Conservation (phyloP, 768 basidiomycete genomes). For the Pleurotus platypus region DNA sequence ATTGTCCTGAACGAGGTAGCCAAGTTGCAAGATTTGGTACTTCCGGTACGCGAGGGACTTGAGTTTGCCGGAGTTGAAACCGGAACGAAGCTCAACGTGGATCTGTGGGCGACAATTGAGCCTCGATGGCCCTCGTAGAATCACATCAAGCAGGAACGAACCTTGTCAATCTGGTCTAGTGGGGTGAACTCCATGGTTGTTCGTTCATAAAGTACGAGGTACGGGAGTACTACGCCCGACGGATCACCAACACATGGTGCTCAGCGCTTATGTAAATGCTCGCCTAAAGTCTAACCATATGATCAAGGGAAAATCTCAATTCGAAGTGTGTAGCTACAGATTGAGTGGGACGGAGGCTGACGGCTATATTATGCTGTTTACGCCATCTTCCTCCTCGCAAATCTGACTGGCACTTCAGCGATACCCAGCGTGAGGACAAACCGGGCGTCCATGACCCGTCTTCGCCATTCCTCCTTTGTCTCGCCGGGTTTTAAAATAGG, state of each 20-base stretch:
- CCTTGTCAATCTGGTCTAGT: background rate
- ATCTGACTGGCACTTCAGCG: conserved; percentile 11
- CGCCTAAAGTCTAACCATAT: no score
- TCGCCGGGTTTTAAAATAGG: conserved; percentile 24
- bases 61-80: conserved; percentile 64
- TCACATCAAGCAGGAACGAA: background rate
- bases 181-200: background rate
- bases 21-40: conserved; percentile 72
- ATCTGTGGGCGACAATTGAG: conserved; percentile 35
- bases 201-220: conserved; percentile 2
- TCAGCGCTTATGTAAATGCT: no score
- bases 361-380: no score
- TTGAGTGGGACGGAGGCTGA: no score
- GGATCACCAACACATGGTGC: no score
- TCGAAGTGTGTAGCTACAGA: no score
- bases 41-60: conserved; percentile 67
- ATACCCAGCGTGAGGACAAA: conserved; percentile 20
- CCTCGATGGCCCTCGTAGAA: background rate
- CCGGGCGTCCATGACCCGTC: conserved; percentile 18
- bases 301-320: no score
- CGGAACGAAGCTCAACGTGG: conserved; percentile 47
- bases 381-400: conserved; percentile 7
- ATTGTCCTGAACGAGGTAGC: conserved; percentile 75
- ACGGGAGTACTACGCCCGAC: no score
- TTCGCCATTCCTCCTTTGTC: conserved; percentile 21